Evolutionary conservation across 345 rosid species (phyloP), one percentile per base, ranked within the genome.

Genomic region (Mangifera indica): DNA sequence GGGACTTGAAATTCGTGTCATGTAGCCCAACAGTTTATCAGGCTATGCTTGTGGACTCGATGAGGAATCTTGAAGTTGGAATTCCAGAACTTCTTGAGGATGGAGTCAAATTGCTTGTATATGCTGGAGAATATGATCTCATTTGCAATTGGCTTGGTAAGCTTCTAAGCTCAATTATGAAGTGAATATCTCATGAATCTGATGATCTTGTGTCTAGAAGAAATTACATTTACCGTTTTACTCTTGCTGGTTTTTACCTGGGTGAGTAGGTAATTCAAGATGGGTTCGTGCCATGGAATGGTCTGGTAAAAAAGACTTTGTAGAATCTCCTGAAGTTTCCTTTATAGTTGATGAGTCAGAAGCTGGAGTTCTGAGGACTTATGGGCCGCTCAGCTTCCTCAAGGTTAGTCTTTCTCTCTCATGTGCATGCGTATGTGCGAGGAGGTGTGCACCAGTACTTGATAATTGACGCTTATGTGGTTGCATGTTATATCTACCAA

Each of bases 81-180:
- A 96, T 96, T 81, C 99, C 99, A 52, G 69, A 84, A 18, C 98
- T 96, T 60, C 93, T 96, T 2, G 93, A 93, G 84, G 98, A 96
- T 68, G 97, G 99, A 72, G 76, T 96, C 80, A 81, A 88, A 74
- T 74, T 96, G 80, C 99, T 96, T 34, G 86, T 96, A 34, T 96
- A 96, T 77, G 97, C 99, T 0, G 98, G 99, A 68, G 99, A 96
- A 73, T 96, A 96, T 69, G 98, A 96, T 85, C 94, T 96, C 80
- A 93, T 96, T 81, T 96, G 99, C 95, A 96, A 96, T 78, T 96
- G 99, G 98, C 91, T 96, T 26, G 99, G 99, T 95, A 77, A 78
- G 86, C 75, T 72, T 59, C 60, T 8, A 5, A 5, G 25, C 48
- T n/a, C 72, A 49, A 54, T 5, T 3, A n/a, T 37, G n/a, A 42